A percentile compares a stretch with the other conserved stretches of the same genome.
Evolutionary conservation across 1,284 basidiomycete species (phyloP).

Genomic region (Ceratobasidium sp.): DNA sequence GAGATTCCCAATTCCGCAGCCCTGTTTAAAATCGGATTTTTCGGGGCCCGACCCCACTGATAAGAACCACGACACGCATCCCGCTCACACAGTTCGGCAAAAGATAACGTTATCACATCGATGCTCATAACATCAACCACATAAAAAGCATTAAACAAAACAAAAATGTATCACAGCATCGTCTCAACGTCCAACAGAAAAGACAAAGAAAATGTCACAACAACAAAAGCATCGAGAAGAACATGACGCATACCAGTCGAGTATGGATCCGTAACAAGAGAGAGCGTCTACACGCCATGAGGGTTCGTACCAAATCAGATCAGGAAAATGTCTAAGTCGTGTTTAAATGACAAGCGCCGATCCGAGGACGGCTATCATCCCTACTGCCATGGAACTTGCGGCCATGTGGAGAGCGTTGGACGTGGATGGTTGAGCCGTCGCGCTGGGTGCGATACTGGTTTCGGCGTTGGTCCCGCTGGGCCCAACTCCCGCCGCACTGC

Average conservation of each 20-base stretch:
- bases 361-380: background rate
- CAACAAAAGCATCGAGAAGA: background rate
- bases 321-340: background rate
- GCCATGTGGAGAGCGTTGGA: background rate
- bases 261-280: constrained; percentile 18
- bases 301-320: background rate
- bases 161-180: constrained; percentile 4
- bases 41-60: no score
- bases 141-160: constrained; percentile 5
- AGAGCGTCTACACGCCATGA: background rate
- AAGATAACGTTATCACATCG: background rate
- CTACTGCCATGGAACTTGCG: background rate
- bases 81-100: no score
- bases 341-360: background rate
- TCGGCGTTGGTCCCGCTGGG: background rate
- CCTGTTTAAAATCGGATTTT: no score
- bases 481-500: background rate
- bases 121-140: background rate
- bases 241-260: constrained; percentile 29
- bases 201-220: background rate
- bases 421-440: background rate
- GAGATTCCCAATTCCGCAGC: no score
- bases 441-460: background rate
- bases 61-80: background rate
- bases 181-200: background rate